phyloP scores from a whole-genome alignment of 257 asterid species.

The Solanum rostratum region DNA sequence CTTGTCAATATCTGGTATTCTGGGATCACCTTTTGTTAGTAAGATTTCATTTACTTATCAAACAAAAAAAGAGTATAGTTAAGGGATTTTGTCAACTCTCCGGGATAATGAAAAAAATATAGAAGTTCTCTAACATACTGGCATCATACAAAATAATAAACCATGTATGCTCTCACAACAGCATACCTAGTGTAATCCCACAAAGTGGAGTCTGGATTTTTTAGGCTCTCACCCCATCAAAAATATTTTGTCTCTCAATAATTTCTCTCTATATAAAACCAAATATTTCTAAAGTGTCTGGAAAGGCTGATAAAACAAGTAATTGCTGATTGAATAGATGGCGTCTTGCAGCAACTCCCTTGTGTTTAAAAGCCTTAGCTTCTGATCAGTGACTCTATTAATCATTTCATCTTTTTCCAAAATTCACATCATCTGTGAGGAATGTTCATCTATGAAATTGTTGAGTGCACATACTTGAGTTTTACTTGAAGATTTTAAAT shows the following conservation, averaged over 20 bases:
- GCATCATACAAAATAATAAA: background rate
- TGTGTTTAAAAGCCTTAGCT: background rate
- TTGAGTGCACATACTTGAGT: background rate
- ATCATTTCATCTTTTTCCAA: background rate
- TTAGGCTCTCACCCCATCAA: background rate
- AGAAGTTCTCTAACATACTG: background rate
- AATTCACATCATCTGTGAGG: background rate
- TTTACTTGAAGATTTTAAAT: background rate
- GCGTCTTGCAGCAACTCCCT: background rate
- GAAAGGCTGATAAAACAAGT: background rate
- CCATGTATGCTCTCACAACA: background rate
- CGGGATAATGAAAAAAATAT: background rate
- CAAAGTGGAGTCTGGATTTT: background rate
- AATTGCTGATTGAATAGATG: background rate
- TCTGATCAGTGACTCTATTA: background rate
- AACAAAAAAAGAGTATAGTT: background rate
- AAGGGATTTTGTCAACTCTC: background rate
- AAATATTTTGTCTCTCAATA: background rate
- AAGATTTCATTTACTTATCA: background rate
- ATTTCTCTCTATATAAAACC: background rate
- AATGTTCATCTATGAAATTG: background rate
- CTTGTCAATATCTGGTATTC: background rate
- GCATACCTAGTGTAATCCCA: background rate
- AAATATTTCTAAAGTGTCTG: background rate
- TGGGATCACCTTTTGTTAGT: background rate